Percentiles rank a stretch among this genome's conserved stretches.
phyloP scores from a whole-genome alignment of 2,329 filamentous ascomycete species.

The Anthostomella pinea region DNA sequence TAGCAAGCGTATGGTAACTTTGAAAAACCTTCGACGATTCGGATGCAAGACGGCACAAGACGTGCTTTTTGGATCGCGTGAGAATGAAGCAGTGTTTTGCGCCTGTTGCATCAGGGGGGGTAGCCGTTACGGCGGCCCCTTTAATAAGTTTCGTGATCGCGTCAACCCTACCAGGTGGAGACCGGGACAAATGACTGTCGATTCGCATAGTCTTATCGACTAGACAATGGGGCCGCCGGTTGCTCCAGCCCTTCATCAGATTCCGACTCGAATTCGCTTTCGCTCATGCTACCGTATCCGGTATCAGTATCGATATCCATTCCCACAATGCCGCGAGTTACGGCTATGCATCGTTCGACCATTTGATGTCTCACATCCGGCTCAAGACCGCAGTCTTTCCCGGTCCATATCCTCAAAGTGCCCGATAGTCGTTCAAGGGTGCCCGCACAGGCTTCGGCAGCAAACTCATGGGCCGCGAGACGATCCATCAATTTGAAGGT shows the following conservation, averaged over 20 bases:
- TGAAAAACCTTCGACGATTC: too few relatives aligned
- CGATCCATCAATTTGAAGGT: constrained; percentile 57
- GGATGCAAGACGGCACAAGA: too few relatives aligned
- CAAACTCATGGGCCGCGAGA: constrained; percentile 46
- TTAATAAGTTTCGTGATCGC: background rate
- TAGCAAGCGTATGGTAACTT: too few relatives aligned
- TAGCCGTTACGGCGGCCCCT: too few relatives aligned
- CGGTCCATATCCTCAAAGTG: constrained; percentile 58
- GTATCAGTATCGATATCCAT: constrained; percentile 55
- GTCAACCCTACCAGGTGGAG: too few relatives aligned
- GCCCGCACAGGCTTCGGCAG: constrained; percentile 44
- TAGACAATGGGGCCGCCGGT: background rate
- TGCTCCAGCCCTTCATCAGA: background rate
- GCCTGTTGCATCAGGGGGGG: too few relatives aligned
- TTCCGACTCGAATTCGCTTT: constrained; percentile 11
- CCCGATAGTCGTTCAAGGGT: constrained; percentile 57
- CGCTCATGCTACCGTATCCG: constrained; percentile 51
- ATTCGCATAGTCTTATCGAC: too few relatives aligned
- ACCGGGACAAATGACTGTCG: too few relatives aligned
- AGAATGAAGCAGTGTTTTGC: too few relatives aligned
- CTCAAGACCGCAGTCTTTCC: constrained; percentile 50
- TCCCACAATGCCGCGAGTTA: constrained; percentile 56
- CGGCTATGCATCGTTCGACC: constrained; percentile 52
- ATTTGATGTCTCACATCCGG: constrained; percentile 50
- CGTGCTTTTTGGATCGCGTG: too few relatives aligned